A percentile compares a stretch with the other conserved stretches of the same genome.
These are phyloP conservation scores for Malassezia equina DNA, from an alignment of 1,284 basidiomycete species.

Conservation along the genomic window DNA sequence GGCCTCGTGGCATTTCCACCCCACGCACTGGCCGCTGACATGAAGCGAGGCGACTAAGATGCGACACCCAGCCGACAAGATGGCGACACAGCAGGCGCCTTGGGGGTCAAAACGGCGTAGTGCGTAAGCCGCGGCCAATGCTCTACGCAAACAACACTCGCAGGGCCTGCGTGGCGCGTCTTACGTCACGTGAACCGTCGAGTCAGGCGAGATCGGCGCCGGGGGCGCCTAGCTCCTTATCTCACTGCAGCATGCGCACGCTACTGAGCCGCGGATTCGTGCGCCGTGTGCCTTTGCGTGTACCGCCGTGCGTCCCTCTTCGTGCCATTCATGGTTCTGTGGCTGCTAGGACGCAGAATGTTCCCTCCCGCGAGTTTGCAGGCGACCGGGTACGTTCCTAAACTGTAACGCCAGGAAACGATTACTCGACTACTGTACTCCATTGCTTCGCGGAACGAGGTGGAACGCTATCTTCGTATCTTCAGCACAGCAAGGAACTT, in stretches of 20 bases:
- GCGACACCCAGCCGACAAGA: neutral
- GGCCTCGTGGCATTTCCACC: neutral
- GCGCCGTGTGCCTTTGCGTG: neutral
- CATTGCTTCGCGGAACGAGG: slow-evolving; percentile 46
- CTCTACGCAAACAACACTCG: neutral
- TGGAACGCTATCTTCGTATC: slow-evolving; percentile 48
- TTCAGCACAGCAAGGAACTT: slow-evolving; percentile 47
- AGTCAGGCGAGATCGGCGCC: neutral
- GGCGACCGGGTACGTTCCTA: slow-evolving; percentile 12
- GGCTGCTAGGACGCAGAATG: neutral
- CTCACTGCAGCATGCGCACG: slow-evolving; percentile 1
- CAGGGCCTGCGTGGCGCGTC: neutral
- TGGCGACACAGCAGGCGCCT: neutral
- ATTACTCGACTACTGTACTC: slow-evolving; percentile 47
- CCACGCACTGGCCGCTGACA: neutral
- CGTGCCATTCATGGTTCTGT: slow-evolving; percentile 1
- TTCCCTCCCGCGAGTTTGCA: neutral
- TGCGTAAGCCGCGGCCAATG: neutral
- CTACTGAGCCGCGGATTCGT: neutral
- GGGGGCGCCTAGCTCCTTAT: neutral
- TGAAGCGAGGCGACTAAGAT: neutral
- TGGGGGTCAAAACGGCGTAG: neutral
- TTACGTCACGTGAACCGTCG: slow-evolving; percentile 2
- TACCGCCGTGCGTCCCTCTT: neutral
- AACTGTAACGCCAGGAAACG: slow-evolving; percentile 28